Base-by-base conservation (phyloP, 2,329 filamentous ascomycete genomes). In the Stagonosporopsis chrysanthemi region DNA sequence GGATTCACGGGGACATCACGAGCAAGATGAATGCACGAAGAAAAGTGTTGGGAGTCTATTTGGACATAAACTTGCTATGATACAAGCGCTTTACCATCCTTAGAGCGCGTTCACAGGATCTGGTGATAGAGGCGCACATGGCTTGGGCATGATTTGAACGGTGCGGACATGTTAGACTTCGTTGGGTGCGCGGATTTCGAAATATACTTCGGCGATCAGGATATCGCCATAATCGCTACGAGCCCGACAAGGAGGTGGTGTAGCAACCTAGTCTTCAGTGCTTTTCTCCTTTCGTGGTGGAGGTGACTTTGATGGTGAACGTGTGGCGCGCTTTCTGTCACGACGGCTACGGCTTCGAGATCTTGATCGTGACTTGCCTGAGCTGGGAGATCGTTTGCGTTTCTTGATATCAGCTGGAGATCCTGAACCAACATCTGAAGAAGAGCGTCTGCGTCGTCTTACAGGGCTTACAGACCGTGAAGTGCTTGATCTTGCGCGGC, bases 381-480 rank as follows among this genome's bases (percentile, higher is more conserved):
- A 69, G 48, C 75, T 77, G 58, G 74, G 65, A 69, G 58, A 60
- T n/a, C 65, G 76, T 69, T 82, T 79, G 65, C 74, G 77, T 62
- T 72, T 80, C 72, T 81, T 77, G 79, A 79, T 66, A 81, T 83
- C 80, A 83, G 81, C 78, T 64, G 78, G 75, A 68, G 75, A 73
- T 64, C 78, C 76, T 41, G 70, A 72, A 69, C 78, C 72, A 64
- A 77, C 71, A 73, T 75, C 73, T 69, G 75, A 76, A 65, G 76
- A 72, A 69, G 77, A 77, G 68, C 78, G 78, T 78, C 77, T 78
- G 68, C 77, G 78, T 69, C 77, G 76, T 63, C 72, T 75, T 31
- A 75, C 76, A 57, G 68, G 74, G 53, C 75, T 80, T 59, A 73
- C 60, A 56, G 78, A 79, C 49, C 69, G 73, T 59, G 72, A 65